phyloP scores from a whole-genome alignment of 2,329 filamentous ascomycete species.

The Geosmithia morbida region DNA sequence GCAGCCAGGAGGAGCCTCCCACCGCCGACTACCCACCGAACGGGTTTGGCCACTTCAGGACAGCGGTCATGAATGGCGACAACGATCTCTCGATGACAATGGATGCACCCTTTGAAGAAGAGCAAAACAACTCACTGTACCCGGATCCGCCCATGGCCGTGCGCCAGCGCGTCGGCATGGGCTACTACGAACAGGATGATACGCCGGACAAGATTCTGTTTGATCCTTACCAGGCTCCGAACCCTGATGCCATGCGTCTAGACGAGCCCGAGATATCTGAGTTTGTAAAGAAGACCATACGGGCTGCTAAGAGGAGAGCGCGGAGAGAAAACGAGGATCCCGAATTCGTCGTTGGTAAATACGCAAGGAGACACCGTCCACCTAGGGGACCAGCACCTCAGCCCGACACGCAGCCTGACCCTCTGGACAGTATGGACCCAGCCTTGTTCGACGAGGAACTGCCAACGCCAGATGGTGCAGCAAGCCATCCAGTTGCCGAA shows the following conservation, averaged over 20 bases:
- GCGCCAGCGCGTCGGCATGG: slow-evolving; percentile 40
- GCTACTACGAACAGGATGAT: slow-evolving; percentile 46
- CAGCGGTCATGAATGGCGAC: not conserved
- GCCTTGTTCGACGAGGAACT: slow-evolving; percentile 26
- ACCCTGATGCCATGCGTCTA: slow-evolving; percentile 24
- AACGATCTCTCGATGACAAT: not conserved
- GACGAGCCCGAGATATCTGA: slow-evolving; percentile 35
- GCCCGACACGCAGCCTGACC: slow-evolving; percentile 12
- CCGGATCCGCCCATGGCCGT: slow-evolving; percentile 32
- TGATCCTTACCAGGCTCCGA: slow-evolving; percentile 40
- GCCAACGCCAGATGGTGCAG: slow-evolving; percentile 7
- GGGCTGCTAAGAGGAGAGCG: slow-evolving; percentile 36
- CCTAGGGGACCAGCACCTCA: slow-evolving; percentile 3
- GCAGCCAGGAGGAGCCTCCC: slow-evolving; percentile 5
- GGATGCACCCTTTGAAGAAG: slow-evolving; percentile 9
- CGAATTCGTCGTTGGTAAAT: slow-evolving; percentile 31
- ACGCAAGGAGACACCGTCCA: slow-evolving; percentile 24
- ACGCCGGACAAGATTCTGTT: slow-evolving; percentile 43
- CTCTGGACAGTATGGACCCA: slow-evolving; percentile 32
- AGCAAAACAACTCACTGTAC: slow-evolving; percentile 21
- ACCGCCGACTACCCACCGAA: slow-evolving; percentile 4
- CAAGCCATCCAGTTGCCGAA: slow-evolving; percentile 6
- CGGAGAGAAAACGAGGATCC: slow-evolving; percentile 38
- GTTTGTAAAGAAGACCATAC: slow-evolving; percentile 38
- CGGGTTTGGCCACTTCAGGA: slow-evolving; percentile 3